Conservation (phyloP, 805 yeast genomes). For the Teunomyces pallodes region DNA sequence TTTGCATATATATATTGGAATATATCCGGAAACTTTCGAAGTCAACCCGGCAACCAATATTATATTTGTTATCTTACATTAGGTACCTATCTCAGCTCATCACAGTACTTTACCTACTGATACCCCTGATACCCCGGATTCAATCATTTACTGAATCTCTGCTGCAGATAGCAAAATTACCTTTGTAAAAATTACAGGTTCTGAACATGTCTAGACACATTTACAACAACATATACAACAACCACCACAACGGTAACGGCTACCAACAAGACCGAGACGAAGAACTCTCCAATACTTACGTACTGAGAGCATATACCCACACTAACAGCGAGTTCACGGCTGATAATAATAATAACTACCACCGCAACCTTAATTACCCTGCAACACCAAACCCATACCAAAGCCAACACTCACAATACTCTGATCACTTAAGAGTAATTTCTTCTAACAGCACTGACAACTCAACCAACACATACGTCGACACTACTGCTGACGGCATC, state of each 20-base stretch:
- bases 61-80: background rate
- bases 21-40: background rate
- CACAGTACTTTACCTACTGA: background rate
- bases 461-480: slow-evolving; percentile 12
- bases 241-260: background rate
- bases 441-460: slow-evolving; percentile 9
- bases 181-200: background rate
- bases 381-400: slow-evolving; percentile 4
- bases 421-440: slow-evolving; percentile 6
- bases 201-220: slow-evolving; percentile 11
- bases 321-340: background rate
- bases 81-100: background rate
- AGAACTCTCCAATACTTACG: slow-evolving; percentile 4
- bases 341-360: background rate
- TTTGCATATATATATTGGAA: background rate
- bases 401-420: slow-evolving; percentile 4
- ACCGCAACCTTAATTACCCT: slow-evolving; percentile 2
- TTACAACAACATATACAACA: slow-evolving; percentile 4
- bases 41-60: background rate
- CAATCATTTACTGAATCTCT: background rate
- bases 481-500: slow-evolving; percentile 1
- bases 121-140: slow-evolving; percentile 3
- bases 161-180: background rate
- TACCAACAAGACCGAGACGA: slow-evolving; percentile 5
- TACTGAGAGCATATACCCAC: slow-evolving; percentile 4